Evolutionary conservation across 306 rosid species (phyloP).

Genomic region (Lathyrus sativus): DNA sequence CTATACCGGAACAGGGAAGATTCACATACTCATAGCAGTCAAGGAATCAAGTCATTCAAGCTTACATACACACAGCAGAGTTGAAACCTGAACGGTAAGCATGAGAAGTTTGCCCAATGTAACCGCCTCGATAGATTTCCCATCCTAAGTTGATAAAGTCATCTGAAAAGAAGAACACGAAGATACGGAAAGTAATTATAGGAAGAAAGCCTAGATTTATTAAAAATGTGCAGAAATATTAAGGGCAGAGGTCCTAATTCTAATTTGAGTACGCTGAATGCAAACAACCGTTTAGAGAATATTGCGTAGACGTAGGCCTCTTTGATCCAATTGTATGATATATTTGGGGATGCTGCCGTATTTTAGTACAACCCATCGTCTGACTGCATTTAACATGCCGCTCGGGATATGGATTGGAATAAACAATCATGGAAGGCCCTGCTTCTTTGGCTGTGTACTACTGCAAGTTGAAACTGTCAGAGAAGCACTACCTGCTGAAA

Average conservation of each 20-base stretch:
- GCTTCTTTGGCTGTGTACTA: conserved; percentile 91
- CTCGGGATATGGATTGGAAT: conserved; percentile 95
- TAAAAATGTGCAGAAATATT: conserved; percentile 86
- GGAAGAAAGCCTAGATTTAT: conserved; percentile 83
- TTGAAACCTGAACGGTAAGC: too few species aligned
- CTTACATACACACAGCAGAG: too few species aligned
- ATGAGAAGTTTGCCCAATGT: too few species aligned
- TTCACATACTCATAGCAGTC: too few species aligned
- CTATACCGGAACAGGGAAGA: too few species aligned
- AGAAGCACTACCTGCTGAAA: too few species aligned
- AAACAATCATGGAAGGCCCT: conserved; percentile 96
- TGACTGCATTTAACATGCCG: conserved; percentile 91
- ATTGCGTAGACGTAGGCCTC: conserved; percentile 98
- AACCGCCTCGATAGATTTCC: too few species aligned
- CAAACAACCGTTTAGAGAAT: conserved; percentile 73
- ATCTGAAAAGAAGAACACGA: too few species aligned
- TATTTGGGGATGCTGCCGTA: conserved; percentile 88
- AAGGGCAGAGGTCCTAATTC: conserved; percentile 87
- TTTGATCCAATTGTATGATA: conserved; percentile 74
- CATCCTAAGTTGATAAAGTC: too few species aligned
- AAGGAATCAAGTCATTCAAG: too few species aligned
- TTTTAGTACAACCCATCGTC: conserved; percentile 91
- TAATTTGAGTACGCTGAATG: conserved; percentile 80
- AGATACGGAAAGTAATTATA: too few species aligned
- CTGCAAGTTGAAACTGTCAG: conserved; percentile 75